Evolutionary conservation across 2,329 filamentous ascomycete species (phyloP).

Genomic region (Xylariaceae sp.): DNA sequence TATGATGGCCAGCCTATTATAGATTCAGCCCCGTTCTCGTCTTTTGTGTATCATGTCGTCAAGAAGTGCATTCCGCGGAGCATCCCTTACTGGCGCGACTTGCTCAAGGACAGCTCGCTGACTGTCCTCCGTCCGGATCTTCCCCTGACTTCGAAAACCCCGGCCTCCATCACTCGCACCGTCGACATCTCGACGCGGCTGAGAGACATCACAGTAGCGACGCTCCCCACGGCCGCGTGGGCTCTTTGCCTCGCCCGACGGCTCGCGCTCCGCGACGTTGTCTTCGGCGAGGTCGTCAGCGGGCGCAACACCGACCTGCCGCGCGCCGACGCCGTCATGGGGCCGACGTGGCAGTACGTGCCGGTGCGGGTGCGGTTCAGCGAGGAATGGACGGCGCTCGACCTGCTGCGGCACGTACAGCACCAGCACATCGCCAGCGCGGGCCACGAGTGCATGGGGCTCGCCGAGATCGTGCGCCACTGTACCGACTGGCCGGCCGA

Average conservation of each 20-base stretch:
- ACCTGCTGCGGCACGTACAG: slow-evolving; percentile 57
- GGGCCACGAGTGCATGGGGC: slow-evolving; percentile 57
- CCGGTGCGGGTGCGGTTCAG: slow-evolving; percentile 63
- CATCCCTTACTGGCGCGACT: slow-evolving; percentile 62
- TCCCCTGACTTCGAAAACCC: slow-evolving; percentile 41
- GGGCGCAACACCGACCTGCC: slow-evolving; percentile 63
- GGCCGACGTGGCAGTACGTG: slow-evolving; percentile 69
- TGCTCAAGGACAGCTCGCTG: slow-evolving; percentile 59
- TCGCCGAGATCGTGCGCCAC: slow-evolving; percentile 53
- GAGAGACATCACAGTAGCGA: slow-evolving; percentile 63
- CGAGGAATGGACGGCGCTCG: slow-evolving; percentile 51
- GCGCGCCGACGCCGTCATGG: slow-evolving; percentile 59
- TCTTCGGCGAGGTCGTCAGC: slow-evolving; percentile 68
- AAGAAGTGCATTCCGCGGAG: slow-evolving; percentile 49
- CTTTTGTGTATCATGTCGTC: slow-evolving; percentile 49
- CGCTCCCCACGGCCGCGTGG: slow-evolving; percentile 69
- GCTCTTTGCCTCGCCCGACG: slow-evolving; percentile 62
- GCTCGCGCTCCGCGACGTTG: slow-evolving; percentile 56
- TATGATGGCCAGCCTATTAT: slow-evolving; percentile 41
- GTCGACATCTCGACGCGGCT: slow-evolving; percentile 51
- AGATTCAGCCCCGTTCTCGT: slow-evolving; percentile 47
- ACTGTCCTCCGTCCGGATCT: slow-evolving; percentile 45
- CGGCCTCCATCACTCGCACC: slow-evolving; percentile 47
- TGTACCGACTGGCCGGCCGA: slow-evolving; percentile 50
- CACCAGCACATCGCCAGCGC: slow-evolving; percentile 60